Conservation (phyloP, 176 grass and related monocot species). For the Carex littledalei region DNA sequence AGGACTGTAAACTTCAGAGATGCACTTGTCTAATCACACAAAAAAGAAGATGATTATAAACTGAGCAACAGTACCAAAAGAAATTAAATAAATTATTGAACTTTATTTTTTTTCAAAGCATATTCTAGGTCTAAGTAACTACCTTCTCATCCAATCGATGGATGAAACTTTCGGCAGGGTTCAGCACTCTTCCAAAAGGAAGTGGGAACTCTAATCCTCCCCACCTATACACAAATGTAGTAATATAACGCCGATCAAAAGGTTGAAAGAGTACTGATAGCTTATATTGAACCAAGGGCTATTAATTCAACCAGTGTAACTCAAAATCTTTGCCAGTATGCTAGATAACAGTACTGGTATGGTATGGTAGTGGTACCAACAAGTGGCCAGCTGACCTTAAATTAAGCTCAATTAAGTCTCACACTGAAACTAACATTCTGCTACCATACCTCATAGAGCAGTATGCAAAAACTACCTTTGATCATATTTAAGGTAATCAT, state of each 20-base stretch:
- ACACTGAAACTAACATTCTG: background rate
- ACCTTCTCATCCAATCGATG: conserved; percentile 97
- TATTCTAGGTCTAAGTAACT: background rate
- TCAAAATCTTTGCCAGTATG: background rate
- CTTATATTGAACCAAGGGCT: background rate
- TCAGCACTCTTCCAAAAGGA: conserved; percentile 93
- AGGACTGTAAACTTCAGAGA: conserved; percentile 95
- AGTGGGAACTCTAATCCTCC: conserved; percentile 77
- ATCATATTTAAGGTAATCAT: background rate
- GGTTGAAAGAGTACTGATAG: background rate
- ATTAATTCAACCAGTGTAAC: background rate
- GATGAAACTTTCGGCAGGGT: conserved; percentile 82
- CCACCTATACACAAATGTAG: conserved; percentile 51
- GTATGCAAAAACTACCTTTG: background rate
- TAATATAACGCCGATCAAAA: background rate
- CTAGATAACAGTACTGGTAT: background rate
- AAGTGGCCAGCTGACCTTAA: background rate
- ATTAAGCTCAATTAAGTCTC: background rate
- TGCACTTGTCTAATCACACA: conserved; percentile 62
- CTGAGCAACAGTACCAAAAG: background rate
- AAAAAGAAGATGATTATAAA: conserved; percentile 19
- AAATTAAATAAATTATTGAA: background rate
- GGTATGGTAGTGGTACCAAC: background rate
- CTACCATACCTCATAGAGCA: background rate
- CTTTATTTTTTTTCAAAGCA: background rate